These are phyloP conservation scores for Populus tomentosa DNA, from an alignment of 441 rosid genomes.

Conservation along the genomic window DNA sequence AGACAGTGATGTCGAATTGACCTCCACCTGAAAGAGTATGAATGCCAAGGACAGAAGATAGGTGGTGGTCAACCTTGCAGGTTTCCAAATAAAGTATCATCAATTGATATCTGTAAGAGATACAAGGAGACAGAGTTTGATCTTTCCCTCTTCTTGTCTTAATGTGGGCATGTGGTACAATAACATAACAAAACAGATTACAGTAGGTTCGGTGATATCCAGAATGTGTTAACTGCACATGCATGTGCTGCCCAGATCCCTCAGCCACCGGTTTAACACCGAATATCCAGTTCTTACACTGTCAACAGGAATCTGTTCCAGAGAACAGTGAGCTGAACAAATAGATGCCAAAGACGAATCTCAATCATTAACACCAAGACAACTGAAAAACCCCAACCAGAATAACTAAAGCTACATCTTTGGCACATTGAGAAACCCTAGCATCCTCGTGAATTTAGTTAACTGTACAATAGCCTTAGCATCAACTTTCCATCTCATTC, in stretches of 20 bases:
- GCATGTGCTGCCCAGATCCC: constrained; percentile 12
- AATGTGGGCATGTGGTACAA: constrained; percentile 11
- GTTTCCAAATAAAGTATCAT: neutral
- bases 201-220: neutral
- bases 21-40: no score
- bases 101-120: neutral
- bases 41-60: neutral
- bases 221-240: neutral
- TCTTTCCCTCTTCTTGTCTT: constrained; percentile 10
- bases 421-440: constrained; percentile 9
- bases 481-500: constrained; percentile 26
- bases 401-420: constrained; percentile 15
- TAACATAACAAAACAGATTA: neutral
- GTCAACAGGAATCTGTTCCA: constrained; percentile 12
- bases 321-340: neutral
- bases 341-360: neutral
- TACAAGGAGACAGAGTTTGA: neutral
- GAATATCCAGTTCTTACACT: constrained; percentile 19
- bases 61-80: neutral
- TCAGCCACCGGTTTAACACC: constrained; percentile 10
- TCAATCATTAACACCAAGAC: neutral
- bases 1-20: no score
- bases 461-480: constrained; percentile 29
- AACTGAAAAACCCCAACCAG: constrained; percentile 5
- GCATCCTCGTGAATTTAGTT: constrained; percentile 1